These are phyloP conservation scores for Rhodocollybia butyracea DNA, from an alignment of 768 basidiomycete species.

Conservation along the genomic window DNA sequence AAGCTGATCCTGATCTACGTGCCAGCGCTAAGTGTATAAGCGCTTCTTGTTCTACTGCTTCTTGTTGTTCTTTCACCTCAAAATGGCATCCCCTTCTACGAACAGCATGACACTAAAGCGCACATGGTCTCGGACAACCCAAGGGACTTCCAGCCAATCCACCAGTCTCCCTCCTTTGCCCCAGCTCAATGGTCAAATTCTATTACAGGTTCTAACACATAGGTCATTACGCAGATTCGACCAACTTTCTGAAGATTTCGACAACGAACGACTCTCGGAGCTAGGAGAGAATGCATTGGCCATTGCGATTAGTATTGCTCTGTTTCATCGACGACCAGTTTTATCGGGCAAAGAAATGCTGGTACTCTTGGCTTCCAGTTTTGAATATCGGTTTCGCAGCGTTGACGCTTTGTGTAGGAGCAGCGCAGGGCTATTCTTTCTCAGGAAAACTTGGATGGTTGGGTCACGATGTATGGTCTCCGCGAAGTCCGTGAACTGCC, in stretches of 20 bases:
- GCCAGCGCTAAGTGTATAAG: too few relatives aligned
- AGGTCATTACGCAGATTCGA: constrained; percentile 47
- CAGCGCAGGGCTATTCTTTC: constrained; percentile 35
- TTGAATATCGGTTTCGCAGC: neutral
- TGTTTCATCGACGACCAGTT: constrained; percentile 52
- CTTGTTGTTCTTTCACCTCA: neutral
- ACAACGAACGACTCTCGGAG: constrained; percentile 54
- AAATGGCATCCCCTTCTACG: neutral
- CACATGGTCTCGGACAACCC: constrained; percentile 27
- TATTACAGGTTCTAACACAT: constrained; percentile 71
- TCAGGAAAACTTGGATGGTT: constrained; percentile 40
- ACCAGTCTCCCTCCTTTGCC: constrained; percentile 40
- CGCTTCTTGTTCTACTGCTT: neutral
- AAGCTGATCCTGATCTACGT: too few relatives aligned
- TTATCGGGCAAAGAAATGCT: constrained; percentile 44
- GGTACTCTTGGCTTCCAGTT: constrained; percentile 35
- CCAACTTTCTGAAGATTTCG: constrained; percentile 34
- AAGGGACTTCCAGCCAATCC: constrained; percentile 14
- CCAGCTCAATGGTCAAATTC: constrained; percentile 44
- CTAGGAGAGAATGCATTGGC: constrained; percentile 50
- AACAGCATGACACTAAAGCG: constrained; percentile 5
- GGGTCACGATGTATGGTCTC: constrained; percentile 47
- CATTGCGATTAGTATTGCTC: constrained; percentile 38
- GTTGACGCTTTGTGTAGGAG: constrained; percentile 10
- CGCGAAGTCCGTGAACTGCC: too few relatives aligned